Evolutionary conservation across 2,329 filamentous ascomycete genomes (phyloP), one percentile per base, ranked within the genome.

Genomic region (Fusarium begoniae): DNA sequence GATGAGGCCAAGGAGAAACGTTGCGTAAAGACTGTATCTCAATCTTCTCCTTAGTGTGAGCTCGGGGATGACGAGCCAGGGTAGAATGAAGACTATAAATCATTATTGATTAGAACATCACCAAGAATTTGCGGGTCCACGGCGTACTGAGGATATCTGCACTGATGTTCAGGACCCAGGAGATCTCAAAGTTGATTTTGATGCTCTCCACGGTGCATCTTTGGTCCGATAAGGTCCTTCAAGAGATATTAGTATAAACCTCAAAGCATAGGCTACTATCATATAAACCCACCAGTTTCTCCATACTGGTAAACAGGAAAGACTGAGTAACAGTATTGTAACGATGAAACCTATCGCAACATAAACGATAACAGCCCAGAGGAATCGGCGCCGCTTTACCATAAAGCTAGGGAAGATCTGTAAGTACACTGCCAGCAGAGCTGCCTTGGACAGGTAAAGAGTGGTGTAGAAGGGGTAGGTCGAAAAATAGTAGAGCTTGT

Each of bases 11-110:
- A 74, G 63, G 0, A 73, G 51, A 41, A 74, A 71, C 1, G 67
- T 74, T 17, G 41, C 62, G 26, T 74, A 74, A 1, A 74, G 14
- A 9, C 67, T 67, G 7, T 65, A 58, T 22, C 57, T 48, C 2
- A 74, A 24, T 14, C 41, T 32, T 18, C 40, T 44, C 13, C 40
- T 51, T 6, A 74, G n/a, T 9, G 62, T 65, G 1, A 74, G 48
- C 17, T 59, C 67, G 1, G 59, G 56, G 5, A 74, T 30, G 3
- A 74, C 65, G 17, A 74, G 51, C 70, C 72, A 74, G 6, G 72
- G 72, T 3, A 74, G 35, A 20, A 57, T 26, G 17, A 71, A 74
- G 4, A 73, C 72, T 74, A 20, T 3, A 10, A 2, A 20, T 1
- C 5, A 17, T 9, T 5, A 5, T 5, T 8, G 13, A 18, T 58